Evolutionary conservation across 73 alveolate species (phyloP).

Genomic region (Diophrys appendiculata): DNA sequence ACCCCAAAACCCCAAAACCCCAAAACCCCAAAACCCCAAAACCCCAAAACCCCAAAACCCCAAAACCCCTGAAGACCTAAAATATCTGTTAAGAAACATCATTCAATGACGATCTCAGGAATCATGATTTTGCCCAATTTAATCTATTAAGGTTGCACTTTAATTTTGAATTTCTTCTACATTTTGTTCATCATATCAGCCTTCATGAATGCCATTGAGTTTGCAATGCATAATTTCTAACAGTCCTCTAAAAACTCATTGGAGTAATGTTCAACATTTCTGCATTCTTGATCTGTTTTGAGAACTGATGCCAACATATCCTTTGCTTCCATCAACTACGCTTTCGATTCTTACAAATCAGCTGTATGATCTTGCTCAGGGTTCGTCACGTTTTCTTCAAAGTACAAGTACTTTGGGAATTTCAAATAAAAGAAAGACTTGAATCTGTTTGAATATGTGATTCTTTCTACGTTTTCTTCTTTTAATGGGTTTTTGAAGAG

Average conservation of each 20-base stretch:
- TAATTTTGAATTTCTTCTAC: not conserved
- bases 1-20: no score
- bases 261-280: not conserved
- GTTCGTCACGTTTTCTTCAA: constrained; percentile 29
- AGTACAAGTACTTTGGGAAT: constrained; percentile 43
- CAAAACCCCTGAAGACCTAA: no score
- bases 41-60: no score
- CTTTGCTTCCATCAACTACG: not conserved
- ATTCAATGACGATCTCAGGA: no score
- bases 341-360: not conserved
- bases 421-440: constrained; percentile 8
- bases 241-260: not conserved
- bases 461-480: constrained; percentile 23
- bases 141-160: not conserved
- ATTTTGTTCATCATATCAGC: not conserved
- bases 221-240: not conserved
- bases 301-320: not conserved
- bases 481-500: constrained; percentile 9
- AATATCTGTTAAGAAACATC: no score
- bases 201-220: not conserved
- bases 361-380: not conserved
- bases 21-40: no score
- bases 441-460: constrained; percentile 43
- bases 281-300: not conserved
- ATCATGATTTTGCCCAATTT: no score